Evolutionary conservation across 352 stramenopile genomes (phyloP).

Genomic region (Plasmopara halstedii): DNA sequence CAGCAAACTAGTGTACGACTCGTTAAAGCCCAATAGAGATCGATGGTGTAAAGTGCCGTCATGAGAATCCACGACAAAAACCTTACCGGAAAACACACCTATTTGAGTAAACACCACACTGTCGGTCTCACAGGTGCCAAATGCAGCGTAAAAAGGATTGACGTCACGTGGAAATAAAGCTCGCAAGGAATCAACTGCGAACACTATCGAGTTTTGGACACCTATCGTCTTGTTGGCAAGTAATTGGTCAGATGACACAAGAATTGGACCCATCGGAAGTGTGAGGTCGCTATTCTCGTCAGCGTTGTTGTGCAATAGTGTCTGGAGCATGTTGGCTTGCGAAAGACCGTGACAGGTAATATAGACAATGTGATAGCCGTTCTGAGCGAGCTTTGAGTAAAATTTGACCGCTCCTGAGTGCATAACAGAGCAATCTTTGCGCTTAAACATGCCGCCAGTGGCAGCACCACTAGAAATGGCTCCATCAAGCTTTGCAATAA

Average conservation of each 20-base stretch:
- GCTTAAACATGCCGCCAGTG: conserved; percentile 41
- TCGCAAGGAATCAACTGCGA: conserved; percentile 50
- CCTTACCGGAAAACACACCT: conserved; percentile 71
- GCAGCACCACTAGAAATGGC: conserved; percentile 47
- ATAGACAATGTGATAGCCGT: conserved; percentile 79
- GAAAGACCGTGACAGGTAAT: conserved; percentile 58
- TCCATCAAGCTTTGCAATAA: conserved; percentile 79
- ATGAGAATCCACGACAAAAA: conserved; percentile 56
- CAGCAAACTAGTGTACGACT: conserved; percentile 60
- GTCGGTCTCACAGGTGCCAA: conserved; percentile 55
- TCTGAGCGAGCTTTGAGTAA: conserved; percentile 52
- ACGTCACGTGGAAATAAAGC: conserved; percentile 65
- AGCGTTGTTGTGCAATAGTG: conserved; percentile 20
- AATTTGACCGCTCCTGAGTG: conserved; percentile 71
- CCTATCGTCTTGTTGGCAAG: conserved; percentile 41
- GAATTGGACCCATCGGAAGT: conserved; percentile 64
- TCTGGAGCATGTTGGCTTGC: conserved; percentile 45
- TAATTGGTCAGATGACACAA: conserved; percentile 57
- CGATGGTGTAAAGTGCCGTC: conserved; percentile 50
- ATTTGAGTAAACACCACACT: conserved; percentile 54
- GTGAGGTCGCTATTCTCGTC: conserved; percentile 10
- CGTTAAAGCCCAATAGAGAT: conserved; percentile 52
- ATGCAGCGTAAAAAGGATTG: conserved; percentile 80
- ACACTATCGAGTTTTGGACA: conserved; percentile 57
- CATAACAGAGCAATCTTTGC: conserved; percentile 24